Evolutionary conservation across 2,329 filamentous ascomycete genomes (phyloP).

Genomic region (Calonectria honghensis): DNA sequence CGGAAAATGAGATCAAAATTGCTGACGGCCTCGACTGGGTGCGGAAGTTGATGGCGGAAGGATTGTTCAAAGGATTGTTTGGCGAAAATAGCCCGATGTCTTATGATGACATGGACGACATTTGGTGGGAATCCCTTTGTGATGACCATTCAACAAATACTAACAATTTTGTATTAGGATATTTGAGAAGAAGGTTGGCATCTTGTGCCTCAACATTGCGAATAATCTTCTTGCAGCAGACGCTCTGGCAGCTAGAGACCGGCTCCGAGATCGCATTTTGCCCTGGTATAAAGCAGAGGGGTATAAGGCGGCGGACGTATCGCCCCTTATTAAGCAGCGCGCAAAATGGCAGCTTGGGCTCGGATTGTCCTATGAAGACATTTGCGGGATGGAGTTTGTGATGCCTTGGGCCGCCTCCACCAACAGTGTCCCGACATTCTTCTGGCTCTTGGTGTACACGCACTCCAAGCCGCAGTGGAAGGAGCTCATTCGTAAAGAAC

Average conservation of each 20-base stretch:
- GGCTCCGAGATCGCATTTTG: background rate
- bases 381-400: constrained; percentile 33
- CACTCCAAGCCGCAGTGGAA: constrained; percentile 22
- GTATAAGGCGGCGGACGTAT: constrained; percentile 27
- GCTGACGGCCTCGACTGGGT: constrained; percentile 63
- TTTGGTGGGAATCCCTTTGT: constrained; percentile 56
- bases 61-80: constrained; percentile 63
- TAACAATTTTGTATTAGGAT: background rate
- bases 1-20: constrained; percentile 33
- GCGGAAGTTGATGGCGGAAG: constrained; percentile 60
- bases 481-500: constrained; percentile 17
- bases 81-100: constrained; percentile 64
- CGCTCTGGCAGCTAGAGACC: background rate
- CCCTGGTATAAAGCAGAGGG: constrained; percentile 16
- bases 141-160: background rate
- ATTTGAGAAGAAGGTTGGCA: background rate
- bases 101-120: constrained; percentile 56
- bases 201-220: background rate
- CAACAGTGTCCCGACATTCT: constrained; percentile 40
- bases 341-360: constrained; percentile 5
- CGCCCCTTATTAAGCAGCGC: constrained; percentile 26
- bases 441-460: constrained; percentile 38
- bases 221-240: background rate
- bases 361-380: constrained; percentile 12
- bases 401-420: constrained; percentile 34